Percentiles rank a stretch among this genome's conserved stretches.
phyloP scores from a whole-genome alignment of 257 asterid species.

The Solanum pinnatisectum region DNA sequence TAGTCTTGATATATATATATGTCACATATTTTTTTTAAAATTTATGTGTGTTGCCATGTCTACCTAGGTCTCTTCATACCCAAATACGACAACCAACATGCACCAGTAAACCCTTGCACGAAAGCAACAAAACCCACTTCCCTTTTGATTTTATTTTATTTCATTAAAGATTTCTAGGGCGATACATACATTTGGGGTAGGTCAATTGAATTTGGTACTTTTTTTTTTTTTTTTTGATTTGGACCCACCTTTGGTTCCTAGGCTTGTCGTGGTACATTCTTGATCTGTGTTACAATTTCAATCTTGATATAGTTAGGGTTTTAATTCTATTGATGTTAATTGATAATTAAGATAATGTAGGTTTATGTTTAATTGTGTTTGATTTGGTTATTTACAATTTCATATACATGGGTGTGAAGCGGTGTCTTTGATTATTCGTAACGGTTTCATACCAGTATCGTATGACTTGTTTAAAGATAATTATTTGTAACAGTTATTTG shows the following conservation, averaged over 20 bases:
- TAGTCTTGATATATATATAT: neutral
- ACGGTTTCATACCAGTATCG: neutral
- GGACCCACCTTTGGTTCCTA: conserved; percentile 3
- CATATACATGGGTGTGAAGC: neutral
- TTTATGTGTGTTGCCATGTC: conserved; percentile 4
- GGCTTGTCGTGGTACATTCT: neutral
- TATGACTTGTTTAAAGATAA: neutral
- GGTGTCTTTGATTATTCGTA: neutral
- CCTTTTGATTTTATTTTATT: neutral
- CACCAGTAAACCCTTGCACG: neutral
- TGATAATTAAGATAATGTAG: neutral
- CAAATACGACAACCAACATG: neutral
- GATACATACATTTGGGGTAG: neutral
- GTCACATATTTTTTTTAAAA: neutral
- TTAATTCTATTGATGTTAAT: neutral
- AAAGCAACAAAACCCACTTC: neutral
- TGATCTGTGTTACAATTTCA: conserved; percentile 5
- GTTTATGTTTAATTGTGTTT: neutral
- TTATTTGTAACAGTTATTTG: neutral
- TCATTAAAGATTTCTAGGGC: neutral
- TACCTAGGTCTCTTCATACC: conserved; percentile 1
- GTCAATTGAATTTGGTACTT: neutral
- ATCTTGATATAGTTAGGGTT: neutral
- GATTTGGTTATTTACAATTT: neutral
- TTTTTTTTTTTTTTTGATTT: neutral